Conservation (phyloP, 2,329 filamentous ascomycete genomes). For the Aspergillus sp. region DNA sequence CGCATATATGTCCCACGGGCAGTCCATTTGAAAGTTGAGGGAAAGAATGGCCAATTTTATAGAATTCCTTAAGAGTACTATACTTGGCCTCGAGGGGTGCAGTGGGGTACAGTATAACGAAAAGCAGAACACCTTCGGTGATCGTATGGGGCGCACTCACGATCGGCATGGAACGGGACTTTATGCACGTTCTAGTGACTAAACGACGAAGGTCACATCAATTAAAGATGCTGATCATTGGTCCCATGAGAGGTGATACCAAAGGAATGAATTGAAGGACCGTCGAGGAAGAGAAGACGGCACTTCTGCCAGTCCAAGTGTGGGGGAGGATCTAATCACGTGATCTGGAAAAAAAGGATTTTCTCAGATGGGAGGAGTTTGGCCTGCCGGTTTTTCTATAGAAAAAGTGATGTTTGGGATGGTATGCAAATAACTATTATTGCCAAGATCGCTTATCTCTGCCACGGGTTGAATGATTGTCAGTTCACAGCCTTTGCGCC, state of each 20-base stretch:
- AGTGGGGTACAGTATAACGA: slow-evolving; percentile 17
- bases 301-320: neutral
- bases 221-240: slow-evolving; percentile 9
- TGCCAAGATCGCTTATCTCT: neutral
- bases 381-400: neutral
- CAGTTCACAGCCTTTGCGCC: neutral
- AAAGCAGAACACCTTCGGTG: slow-evolving; percentile 11
- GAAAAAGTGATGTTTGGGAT: neutral
- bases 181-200: slow-evolving; percentile 18
- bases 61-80: slow-evolving; percentile 2
- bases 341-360: slow-evolving; percentile 27
- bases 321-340: slow-evolving; percentile 23
- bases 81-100: slow-evolving; percentile 3
- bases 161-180: slow-evolving; percentile 29
- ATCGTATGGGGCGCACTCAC: slow-evolving; percentile 29
- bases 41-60: neutral
- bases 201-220: slow-evolving; percentile 1
- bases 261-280: slow-evolving; percentile 9
- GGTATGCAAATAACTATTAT: neutral
- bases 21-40: neutral
- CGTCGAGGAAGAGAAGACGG: slow-evolving; percentile 7
- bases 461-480: neutral
- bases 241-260: slow-evolving; percentile 11
- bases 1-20: neutral
- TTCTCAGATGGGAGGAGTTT: neutral